Conservation (phyloP, 805 yeast genomes). For the Blastobotrys peoriensis region DNA sequence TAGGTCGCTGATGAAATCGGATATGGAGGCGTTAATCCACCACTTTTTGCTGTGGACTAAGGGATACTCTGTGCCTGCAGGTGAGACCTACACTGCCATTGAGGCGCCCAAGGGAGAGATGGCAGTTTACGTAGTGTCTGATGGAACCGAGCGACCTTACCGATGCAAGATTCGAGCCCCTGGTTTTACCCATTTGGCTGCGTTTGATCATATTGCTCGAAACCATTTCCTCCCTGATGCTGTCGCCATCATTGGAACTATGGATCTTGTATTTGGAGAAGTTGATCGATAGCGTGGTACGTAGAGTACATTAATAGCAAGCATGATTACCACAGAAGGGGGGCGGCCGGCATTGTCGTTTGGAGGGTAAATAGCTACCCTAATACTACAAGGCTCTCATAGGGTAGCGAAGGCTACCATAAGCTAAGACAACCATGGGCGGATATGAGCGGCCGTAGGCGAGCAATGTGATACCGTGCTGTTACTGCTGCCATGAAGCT, state of each 20-base stretch:
- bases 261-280: slow-evolving; percentile 93
- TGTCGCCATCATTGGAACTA: slow-evolving; percentile 89
- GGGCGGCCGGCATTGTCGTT: too few relatives aligned
- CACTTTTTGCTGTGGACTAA: slow-evolving; percentile 83
- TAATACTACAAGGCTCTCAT: too few relatives aligned
- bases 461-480: too few relatives aligned
- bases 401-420: neutral
- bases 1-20: slow-evolving; percentile 76
- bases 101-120: slow-evolving; percentile 96
- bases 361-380: too few relatives aligned
- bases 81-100: slow-evolving; percentile 85
- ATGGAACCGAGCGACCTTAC: slow-evolving; percentile 86
- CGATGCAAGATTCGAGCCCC: slow-evolving; percentile 94
- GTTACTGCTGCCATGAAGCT: too few relatives aligned
- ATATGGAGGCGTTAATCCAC: slow-evolving; percentile 88
- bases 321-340: neutral
- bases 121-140: slow-evolving; percentile 85
- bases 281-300: slow-evolving; percentile 73
- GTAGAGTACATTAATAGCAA: too few relatives aligned
- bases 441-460: too few relatives aligned
- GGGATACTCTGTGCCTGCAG: slow-evolving; percentile 84
- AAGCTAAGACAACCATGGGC: neutral
- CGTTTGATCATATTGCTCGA: slow-evolving; percentile 79
- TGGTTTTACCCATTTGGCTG: slow-evolving; percentile 85
- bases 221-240: slow-evolving; percentile 88